Base-by-base conservation (phyloP, 805 yeast genomes). In the Candida endomychidarum region DNA sequence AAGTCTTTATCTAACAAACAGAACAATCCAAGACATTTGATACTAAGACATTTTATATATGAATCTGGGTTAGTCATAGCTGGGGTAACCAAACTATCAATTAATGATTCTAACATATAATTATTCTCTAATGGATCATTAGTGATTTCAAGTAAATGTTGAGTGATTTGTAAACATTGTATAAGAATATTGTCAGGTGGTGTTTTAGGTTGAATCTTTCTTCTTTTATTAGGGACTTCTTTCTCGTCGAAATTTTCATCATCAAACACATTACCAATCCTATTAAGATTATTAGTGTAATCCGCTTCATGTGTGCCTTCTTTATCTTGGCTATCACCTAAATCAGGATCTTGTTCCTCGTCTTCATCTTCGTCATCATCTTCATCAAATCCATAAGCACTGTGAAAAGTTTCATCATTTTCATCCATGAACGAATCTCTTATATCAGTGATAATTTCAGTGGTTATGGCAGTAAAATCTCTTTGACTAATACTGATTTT, bases 401-500 rank as follows among this genome's bases (percentile, higher is more conserved):
- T 68, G 38, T 64, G 72, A 44, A 75, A 65, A 45, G 80, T 77
- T 40, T 71, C 78, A 17, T 63, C 71, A 15, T 59, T 56, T 35
- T 74, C 80, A 26, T 67, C 72, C 37, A 57, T 52, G 21, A 72
- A 75, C 7, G 80, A 72, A 58, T 89, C 96, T 56, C 87, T 77
- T 36, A 90, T 71, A 67, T 90, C 97, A 29, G 87, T 80, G 26
- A 89, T 80, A 12, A 88, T 78, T 67, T 91, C 97, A n/a, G 84
- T 77, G 14, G 85, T 74, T 79, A 88, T 83, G 25, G 86, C 79
- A 18, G 86, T 77, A 56, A 90, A 90, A 65, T 91, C 96, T 40
- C 81, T 76, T 52, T 88, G 96, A 56, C 76, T 85, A 15, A 83
- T 78, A 1, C 96, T 83, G 8, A 86, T 62, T 47, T 78, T 82